Base-by-base conservation (phyloP, 2,329 filamentous ascomycete genomes). In the Stagonosporopsis cucurbitacearum region DNA sequence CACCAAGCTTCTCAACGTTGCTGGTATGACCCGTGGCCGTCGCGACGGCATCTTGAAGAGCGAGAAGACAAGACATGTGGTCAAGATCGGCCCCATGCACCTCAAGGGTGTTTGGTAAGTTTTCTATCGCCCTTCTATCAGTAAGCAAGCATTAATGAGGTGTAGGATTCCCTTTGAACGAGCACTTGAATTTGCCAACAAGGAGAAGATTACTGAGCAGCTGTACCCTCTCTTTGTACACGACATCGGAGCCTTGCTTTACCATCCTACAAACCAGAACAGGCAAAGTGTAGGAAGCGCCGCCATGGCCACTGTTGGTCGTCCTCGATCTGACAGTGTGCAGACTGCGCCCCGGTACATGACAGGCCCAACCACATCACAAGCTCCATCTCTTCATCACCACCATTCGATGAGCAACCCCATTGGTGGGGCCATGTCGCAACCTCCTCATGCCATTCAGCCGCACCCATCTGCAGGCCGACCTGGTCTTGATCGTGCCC, bases 51-150 rank as follows among this genome's bases (percentile, higher is more conserved):
- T 99, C 65, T 79, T 99, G 55, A 99, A 99, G 80, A 97, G 94
- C 75, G 95, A 98, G 78, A 99, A 98, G 78, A 87, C 93, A 54
- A 88, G 95, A 65, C 93, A 97, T 76, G 95, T 98, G 12, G 95
- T 98, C 58, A 99, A 99, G 80, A 98, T 99, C 74, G 95, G 95
- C 0, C 95, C 95, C 4, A 99, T 99, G 95, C 95, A 98, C 74
- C 80, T 99, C 40, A 99, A 99, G 80, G 95, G 95, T 71, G 71
- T 72, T 15, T 73, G 71, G 71, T 73, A 57, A 57, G 70, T 43
- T 6, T 9, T 13, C 11, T 17, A 3, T 13, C 13, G 8, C n/a
- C n/a, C 13, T 26, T 20, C n/a, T 6, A 12, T 15, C 1, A 28
- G 15, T n/a, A 26, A 17, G 2, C 23, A 13, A 53, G 13, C 58